These are phyloP conservation scores for Diaporthe aspalathi DNA, from an alignment of 2,329 filamentous ascomycete species.

Conservation along the genomic window DNA sequence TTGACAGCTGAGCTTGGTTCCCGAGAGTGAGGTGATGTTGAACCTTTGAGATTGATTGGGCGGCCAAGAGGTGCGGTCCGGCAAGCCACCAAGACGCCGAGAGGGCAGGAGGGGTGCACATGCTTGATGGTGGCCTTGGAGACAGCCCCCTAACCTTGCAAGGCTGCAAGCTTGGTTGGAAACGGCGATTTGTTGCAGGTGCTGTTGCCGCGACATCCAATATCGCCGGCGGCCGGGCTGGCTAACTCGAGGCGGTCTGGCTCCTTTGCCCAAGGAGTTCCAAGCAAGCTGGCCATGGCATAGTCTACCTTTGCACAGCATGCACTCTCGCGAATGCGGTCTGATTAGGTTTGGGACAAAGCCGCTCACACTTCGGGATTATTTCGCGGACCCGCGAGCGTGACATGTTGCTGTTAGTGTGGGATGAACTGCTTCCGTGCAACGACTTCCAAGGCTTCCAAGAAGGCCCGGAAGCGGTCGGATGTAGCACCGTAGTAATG, in stretches of 20 bases:
- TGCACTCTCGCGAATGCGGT: neutral
- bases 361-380: conserved; percentile 12
- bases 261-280: neutral
- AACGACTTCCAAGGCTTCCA: neutral
- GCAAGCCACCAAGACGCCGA: conserved; percentile 15
- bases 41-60: conserved; percentile 9
- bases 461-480: conserved; percentile 17
- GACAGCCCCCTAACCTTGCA: conserved; percentile 20
- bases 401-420: neutral
- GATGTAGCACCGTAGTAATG: conserved; percentile 8
- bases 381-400: neutral
- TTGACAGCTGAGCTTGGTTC: conserved; percentile 26
- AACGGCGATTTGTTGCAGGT: conserved; percentile 26
- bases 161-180: conserved; percentile 19
- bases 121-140: neutral
- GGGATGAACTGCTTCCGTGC: conserved; percentile 19
- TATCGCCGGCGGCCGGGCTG: conserved; percentile 11
- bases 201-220: conserved; percentile 24
- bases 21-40: conserved; percentile 5
- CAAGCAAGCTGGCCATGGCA: neutral
- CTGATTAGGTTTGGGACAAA: neutral
- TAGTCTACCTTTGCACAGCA: no score
- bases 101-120: conserved; percentile 17
- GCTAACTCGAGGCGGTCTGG: conserved; percentile 23
- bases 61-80: conserved; percentile 16